Percentiles rank a stretch among this genome's conserved stretches.
These are phyloP conservation scores for Trichoderma parareesei DNA, from an alignment of 495 filamentous ascomycete genomes.

Conservation along the genomic window DNA sequence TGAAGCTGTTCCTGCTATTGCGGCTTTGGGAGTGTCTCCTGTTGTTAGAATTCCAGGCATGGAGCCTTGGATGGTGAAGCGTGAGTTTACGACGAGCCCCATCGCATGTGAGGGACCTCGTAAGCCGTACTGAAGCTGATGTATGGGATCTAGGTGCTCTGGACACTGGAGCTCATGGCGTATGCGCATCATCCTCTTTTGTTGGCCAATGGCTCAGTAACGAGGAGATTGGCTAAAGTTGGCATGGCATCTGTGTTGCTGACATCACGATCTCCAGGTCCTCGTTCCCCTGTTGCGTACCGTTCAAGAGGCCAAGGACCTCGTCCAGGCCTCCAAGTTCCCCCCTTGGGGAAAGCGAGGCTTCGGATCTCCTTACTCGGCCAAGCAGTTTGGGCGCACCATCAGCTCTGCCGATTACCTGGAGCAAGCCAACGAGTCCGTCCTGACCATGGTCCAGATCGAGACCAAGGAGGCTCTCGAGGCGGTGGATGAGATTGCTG, in stretches of 20 bases:
- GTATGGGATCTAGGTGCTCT: slow-evolving; percentile 44
- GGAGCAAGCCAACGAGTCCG: slow-evolving; percentile 60
- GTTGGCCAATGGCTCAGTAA: too few species aligned
- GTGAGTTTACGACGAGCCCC: too few species aligned
- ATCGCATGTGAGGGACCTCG: too few species aligned
- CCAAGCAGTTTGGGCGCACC: slow-evolving; percentile 51
- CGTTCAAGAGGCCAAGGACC: slow-evolving; percentile 49
- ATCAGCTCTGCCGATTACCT: slow-evolving; percentile 56
- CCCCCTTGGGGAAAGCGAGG: slow-evolving; percentile 56
- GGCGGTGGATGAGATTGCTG: slow-evolving; percentile 62
- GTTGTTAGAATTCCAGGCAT: slow-evolving; percentile 59
- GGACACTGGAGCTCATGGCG: slow-evolving; percentile 61
- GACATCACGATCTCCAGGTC: slow-evolving; percentile 31
- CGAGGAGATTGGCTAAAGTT: too few species aligned
- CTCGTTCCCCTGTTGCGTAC: slow-evolving; percentile 59
- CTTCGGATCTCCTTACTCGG: slow-evolving; percentile 59
- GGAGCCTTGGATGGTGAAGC: slow-evolving; percentile 64
- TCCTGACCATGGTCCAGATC: slow-evolving; percentile 73
- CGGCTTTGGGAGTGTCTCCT: slow-evolving; percentile 56
- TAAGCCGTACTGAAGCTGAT: too few species aligned
- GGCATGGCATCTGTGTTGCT: too few species aligned
- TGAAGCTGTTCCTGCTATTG: slow-evolving; percentile 67
- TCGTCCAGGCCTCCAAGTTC: slow-evolving; percentile 57
- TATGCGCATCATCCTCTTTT: too few species aligned
- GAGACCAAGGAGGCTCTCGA: slow-evolving; percentile 70